These are phyloP conservation scores for Kwoniella shandongensis DNA, from an alignment of 768 basidiomycete species.

Conservation along the genomic window DNA sequence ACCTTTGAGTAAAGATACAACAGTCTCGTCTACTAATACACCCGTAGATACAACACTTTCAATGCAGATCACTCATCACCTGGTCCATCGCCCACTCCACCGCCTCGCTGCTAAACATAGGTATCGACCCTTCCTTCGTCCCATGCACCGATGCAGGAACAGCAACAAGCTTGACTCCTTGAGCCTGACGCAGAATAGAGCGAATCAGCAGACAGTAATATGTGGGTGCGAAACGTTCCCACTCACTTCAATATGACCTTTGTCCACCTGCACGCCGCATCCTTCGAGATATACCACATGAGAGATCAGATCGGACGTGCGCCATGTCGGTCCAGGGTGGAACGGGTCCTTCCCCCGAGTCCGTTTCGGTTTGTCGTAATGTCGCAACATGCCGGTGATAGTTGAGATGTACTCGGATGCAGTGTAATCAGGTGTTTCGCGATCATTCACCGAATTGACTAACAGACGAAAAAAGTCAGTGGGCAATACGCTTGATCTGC, in stretches of 20 bases:
- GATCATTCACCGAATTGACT: slow-evolving; percentile 87
- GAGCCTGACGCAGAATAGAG: slow-evolving; percentile 14
- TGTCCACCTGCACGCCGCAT: slow-evolving; percentile 65
- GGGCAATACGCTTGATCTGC: background rate
- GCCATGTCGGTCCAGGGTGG: slow-evolving; percentile 56
- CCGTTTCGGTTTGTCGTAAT: slow-evolving; percentile 56
- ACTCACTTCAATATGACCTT: slow-evolving; percentile 62
- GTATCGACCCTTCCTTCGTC: slow-evolving; percentile 12
- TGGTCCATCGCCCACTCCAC: slow-evolving; percentile 45
- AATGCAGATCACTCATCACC: slow-evolving; percentile 14
- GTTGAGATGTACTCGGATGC: slow-evolving; percentile 83
- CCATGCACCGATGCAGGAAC: slow-evolving; percentile 30
- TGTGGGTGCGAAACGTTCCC: background rate
- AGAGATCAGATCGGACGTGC: slow-evolving; percentile 69
- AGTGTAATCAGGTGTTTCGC: slow-evolving; percentile 82
- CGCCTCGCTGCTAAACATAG: slow-evolving; percentile 38
- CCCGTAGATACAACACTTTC: no score
- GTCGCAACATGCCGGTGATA: slow-evolving; percentile 69
- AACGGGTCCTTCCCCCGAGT: slow-evolving; percentile 56
- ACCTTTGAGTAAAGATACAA: no score
- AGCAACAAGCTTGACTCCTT: slow-evolving; percentile 36
- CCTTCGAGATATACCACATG: slow-evolving; percentile 77
- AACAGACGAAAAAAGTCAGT: background rate
- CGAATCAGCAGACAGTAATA: background rate
- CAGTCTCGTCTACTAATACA: no score